phyloP scores from a whole-genome alignment of 2,329 filamentous ascomycete species.

The Cladophialophora exuberans region DNA sequence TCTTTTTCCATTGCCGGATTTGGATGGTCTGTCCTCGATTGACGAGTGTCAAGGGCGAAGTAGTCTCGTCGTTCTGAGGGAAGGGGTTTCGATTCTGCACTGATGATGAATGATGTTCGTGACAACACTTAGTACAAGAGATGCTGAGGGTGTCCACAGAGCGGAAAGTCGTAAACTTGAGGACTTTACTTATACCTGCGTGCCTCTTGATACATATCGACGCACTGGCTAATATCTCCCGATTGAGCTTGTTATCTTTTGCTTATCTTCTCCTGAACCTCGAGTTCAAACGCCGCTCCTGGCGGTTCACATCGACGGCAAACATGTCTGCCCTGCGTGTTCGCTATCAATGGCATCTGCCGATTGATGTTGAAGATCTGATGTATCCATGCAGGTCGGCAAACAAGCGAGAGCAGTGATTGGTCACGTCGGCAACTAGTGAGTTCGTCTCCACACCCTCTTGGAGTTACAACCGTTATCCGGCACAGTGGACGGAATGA shows the following conservation, averaged over 20 bases:
- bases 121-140: not conserved
- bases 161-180: not conserved
- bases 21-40: not conserved
- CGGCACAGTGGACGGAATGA: not conserved
- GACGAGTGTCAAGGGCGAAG: not conserved
- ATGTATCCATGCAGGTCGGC: not conserved
- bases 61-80: not conserved
- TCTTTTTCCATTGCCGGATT: not conserved
- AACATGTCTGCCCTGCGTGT: not conserved
- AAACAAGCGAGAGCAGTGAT: not conserved
- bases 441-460: not conserved
- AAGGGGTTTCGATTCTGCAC: not conserved
- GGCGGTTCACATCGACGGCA: not conserved
- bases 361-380: not conserved
- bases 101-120: not conserved
- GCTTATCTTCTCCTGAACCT: not conserved
- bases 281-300: not conserved
- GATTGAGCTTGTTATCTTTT: not conserved
- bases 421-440: conserved; percentile 12
- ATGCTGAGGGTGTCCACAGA: not conserved
- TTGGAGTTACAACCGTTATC: not conserved
- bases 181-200: not conserved
- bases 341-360: not conserved
- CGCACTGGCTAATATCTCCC: not conserved
- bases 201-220: not conserved